Conservation (phyloP, 345 rosid species). For the Raphanus sativus region DNA sequence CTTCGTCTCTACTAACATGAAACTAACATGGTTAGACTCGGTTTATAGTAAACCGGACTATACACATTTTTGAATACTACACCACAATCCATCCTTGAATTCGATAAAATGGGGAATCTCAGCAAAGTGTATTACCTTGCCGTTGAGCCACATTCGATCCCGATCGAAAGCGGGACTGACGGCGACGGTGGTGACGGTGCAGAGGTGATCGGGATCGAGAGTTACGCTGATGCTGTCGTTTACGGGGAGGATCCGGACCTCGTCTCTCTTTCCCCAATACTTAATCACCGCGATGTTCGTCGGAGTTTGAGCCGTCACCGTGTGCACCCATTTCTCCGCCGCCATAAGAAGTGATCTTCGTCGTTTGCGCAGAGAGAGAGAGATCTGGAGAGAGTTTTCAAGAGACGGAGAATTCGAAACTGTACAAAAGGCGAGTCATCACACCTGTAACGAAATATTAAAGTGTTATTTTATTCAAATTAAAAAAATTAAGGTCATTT, state of each 20-base stretch:
- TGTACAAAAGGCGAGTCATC: not conserved
- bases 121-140: conserved; percentile 55
- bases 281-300: conserved; percentile 96
- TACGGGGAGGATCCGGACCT: conserved; percentile 82
- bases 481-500: not conserved
- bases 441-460: not conserved
- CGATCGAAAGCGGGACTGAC: conserved; percentile 77
- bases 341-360: conserved; percentile 43
- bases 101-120: not conserved
- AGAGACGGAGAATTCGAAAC: not conserved
- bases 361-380: conserved; percentile 10
- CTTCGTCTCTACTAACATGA: not conserved
- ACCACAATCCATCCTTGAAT: not conserved
- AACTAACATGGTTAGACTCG: not conserved
- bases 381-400: not conserved
- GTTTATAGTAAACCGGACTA: not conserved
- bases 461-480: conserved; percentile 3
- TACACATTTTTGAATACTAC: not conserved
- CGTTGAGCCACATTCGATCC: conserved; percentile 99
- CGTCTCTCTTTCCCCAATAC: conserved; percentile 98
- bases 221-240: conserved; percentile 96
- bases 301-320: conserved; percentile 89
- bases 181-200: conserved; percentile 92
- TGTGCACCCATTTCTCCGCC: conserved; percentile 64
- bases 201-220: conserved; percentile 87